Evolutionary conservation across 2,329 filamentous ascomycete species (phyloP).

Genomic region (Gnomoniopsis smithogilvyi): DNA sequence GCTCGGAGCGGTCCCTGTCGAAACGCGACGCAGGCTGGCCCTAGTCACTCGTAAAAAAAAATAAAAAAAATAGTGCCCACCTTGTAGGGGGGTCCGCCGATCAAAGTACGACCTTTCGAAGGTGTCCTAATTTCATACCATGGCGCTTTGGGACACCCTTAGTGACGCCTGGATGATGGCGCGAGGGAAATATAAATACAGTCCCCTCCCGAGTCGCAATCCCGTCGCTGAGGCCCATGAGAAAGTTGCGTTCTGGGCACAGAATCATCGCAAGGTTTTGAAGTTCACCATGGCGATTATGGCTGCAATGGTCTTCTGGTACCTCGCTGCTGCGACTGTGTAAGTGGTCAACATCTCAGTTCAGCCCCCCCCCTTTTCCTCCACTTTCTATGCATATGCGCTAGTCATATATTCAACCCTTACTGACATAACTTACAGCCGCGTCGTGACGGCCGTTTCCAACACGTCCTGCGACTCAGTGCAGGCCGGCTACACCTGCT

Average conservation of each 20-base stretch:
- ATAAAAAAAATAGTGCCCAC: not conserved
- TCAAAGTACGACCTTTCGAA: not conserved
- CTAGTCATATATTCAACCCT: not conserved
- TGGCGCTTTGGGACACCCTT: constrained; percentile 14
- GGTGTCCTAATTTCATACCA: not conserved
- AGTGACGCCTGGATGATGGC: constrained; percentile 16
- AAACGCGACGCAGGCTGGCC: not conserved
- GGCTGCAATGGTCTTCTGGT: constrained; percentile 20
- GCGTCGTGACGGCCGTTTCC: constrained; percentile 13
- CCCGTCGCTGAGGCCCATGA: constrained; percentile 16
- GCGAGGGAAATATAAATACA: constrained; percentile 27
- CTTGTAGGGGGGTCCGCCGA: not conserved
- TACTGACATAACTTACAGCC: constrained; percentile 6
- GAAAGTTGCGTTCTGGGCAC: constrained; percentile 20
- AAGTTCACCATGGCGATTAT: constrained; percentile 21
- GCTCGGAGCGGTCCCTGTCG: not conserved
- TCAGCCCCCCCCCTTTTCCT: not conserved
- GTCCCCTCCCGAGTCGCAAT: constrained; percentile 18
- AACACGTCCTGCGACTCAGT: constrained; percentile 46
- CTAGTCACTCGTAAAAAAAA: not conserved
- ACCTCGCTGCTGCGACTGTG: constrained; percentile 23
- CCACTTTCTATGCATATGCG: not conserved
- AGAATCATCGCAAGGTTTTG: constrained; percentile 19
- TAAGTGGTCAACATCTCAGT: constrained; percentile 19
- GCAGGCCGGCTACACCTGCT: constrained; percentile 60